A percentile compares a stretch with the other conserved stretches of the same genome.
These are phyloP conservation scores for Heterobasidion occidentale DNA, from an alignment of 1,284 basidiomycete species.

Conservation along the genomic window DNA sequence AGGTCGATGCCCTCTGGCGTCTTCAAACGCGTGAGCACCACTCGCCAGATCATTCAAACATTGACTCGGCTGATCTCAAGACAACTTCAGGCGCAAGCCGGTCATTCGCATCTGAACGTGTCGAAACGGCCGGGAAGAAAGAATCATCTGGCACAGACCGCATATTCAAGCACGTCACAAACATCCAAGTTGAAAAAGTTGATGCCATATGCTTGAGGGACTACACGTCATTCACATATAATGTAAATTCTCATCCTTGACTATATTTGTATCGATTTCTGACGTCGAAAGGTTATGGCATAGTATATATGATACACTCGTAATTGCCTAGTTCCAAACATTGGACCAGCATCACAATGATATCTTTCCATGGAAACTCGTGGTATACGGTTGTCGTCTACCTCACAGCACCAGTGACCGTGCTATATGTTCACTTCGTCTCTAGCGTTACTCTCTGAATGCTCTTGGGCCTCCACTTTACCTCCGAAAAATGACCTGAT, in stretches of 20 bases:
- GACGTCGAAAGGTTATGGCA: no score
- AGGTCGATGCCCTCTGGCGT: constrained; percentile 54
- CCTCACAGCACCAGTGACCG: not conserved
- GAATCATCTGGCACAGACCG: constrained; percentile 55
- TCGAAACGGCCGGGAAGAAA: constrained; percentile 57
- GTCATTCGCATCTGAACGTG: constrained; percentile 65
- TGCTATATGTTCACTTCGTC: constrained; percentile 16
- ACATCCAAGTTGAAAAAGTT: constrained; percentile 56
- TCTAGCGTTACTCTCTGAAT: constrained; percentile 22
- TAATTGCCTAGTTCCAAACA: not conserved
- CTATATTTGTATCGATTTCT: no score
- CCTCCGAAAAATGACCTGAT: constrained; percentile 77
- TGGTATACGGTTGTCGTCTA: not conserved
- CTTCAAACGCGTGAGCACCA: constrained; percentile 67
- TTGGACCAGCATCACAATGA: not conserved
- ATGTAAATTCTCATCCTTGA: no score
- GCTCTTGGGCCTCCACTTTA: constrained; percentile 15
- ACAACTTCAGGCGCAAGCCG: constrained; percentile 51
- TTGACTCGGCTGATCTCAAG: constrained; percentile 2
- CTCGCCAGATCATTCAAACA: not conserved
- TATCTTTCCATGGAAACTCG: not conserved
- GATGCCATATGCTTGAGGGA: constrained; percentile 54
- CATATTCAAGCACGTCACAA: constrained; percentile 58
- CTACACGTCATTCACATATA: not conserved
- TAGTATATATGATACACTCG: not conserved